Evolutionary conservation across 2,329 filamentous ascomycete genomes (phyloP).

Genomic region (Dothistroma septosporum): DNA sequence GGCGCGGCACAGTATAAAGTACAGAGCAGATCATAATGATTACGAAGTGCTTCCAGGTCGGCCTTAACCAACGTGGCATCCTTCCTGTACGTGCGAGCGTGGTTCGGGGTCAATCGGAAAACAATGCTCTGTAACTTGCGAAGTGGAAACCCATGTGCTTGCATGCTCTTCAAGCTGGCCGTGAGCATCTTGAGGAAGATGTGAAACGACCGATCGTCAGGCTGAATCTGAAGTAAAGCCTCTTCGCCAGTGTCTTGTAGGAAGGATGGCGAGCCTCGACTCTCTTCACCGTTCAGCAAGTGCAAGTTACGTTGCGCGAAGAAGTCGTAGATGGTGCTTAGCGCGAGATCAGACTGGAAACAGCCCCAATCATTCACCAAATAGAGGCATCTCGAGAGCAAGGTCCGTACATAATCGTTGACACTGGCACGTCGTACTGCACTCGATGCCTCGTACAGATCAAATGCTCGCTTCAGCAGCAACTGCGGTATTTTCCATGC

Average conservation of each 20-base stretch:
- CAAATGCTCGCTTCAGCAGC: slow-evolving; percentile 47
- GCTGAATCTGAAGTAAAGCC: slow-evolving; percentile 37
- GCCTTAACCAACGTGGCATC: slow-evolving; percentile 51
- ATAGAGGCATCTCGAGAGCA: slow-evolving; percentile 51
- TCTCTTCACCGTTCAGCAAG: slow-evolving; percentile 51
- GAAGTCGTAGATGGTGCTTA: slow-evolving; percentile 56
- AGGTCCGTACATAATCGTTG: slow-evolving; percentile 52
- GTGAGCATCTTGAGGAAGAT: slow-evolving; percentile 57
- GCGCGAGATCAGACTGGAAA: slow-evolving; percentile 52
- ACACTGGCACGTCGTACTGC: slow-evolving; percentile 42
- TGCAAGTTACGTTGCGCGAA: slow-evolving; percentile 53
- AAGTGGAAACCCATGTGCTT: slow-evolving; percentile 36
- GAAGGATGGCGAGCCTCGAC: slow-evolving; percentile 50
- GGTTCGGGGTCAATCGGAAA: slow-evolving; percentile 57
- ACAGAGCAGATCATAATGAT: slow-evolving; percentile 59
- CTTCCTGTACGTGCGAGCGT: slow-evolving; percentile 57
- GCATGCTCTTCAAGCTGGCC: slow-evolving; percentile 48
- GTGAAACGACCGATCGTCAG: slow-evolving; percentile 54
- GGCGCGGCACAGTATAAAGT: slow-evolving; percentile 58
- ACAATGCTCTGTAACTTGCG: slow-evolving; percentile 53
- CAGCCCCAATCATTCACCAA: slow-evolving; percentile 56
- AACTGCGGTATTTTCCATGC: slow-evolving; percentile 50
- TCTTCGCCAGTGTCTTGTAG: slow-evolving; percentile 39
- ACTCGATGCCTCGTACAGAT: slow-evolving; percentile 44
- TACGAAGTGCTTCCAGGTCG: slow-evolving; percentile 56